Evolutionary conservation across 768 basidiomycete species (phyloP), one percentile per base, ranked within the genome.

Genomic region (Boletus fagicola): DNA sequence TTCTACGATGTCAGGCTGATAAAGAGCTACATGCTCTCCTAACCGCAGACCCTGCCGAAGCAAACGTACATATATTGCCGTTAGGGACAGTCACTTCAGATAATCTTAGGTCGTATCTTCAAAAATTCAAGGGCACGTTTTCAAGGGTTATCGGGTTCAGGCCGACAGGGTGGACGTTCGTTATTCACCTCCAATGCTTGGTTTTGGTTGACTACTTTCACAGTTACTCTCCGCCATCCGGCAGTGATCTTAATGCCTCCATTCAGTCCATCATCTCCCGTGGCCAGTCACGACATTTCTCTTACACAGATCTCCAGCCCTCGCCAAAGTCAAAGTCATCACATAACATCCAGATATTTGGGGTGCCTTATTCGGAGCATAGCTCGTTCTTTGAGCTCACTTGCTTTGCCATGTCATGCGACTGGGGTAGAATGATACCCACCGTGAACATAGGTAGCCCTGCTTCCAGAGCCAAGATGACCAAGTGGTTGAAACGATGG

Each of bases 101-200:
- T 63, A 80, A 82, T 54, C 78, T 99, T 35, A 84, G 85, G 67
- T 73, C 75, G 3, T 98, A 99, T 66, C 75, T 92, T 22, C 84
- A 85, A 43, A 83, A 83, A 7, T 92, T 86, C 67, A 83, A 87
- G 52, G 84, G 84, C 5, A 78, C 75, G 13, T 98, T 88, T 68
- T 81, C 78, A 48, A 85, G 82, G 52, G 83, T 84, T 1, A 78
- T 97, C 13, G 95, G 88, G 0, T 90, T 98, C 62, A 76, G 95
- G 56, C 97, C 97, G 0, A 98, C 97, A 0, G 97, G 97, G 36
- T 98, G 96, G 96, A 91, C 92, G 85, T 97, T 58, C 68, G 91
- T 81, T 40, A 12, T 43, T 46, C 11, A 26, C 5, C 7, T 4
- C 8, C 5, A 2, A 26, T 36, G 7, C 5, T 31, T 44, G 26